A percentile compares a stretch with the other conserved stretches of the same genome.
These are phyloP conservation scores for Eucalyptus lansdowneana DNA, from an alignment of 345 rosid genomes.

Conservation along the genomic window DNA sequence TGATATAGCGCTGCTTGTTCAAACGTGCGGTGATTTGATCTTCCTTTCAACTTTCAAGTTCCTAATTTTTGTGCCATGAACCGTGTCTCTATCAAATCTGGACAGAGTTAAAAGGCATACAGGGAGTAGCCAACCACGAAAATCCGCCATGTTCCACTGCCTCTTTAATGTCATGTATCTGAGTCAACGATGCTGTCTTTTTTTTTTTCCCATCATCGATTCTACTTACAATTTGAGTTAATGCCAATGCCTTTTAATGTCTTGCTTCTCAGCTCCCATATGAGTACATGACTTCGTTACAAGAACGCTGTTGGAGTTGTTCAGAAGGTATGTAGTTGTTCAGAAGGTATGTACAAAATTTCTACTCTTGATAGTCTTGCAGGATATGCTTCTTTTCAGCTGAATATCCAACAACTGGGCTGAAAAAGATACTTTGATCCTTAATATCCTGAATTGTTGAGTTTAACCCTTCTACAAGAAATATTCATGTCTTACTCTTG, in stretches of 20 bases:
- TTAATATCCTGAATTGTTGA: neutral
- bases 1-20: neutral
- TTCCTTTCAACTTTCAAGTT: neutral
- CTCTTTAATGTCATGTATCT: neutral
- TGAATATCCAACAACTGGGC: neutral
- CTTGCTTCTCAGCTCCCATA: constrained; percentile 73
- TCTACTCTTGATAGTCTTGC: neutral
- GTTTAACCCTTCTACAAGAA: neutral
- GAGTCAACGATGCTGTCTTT: neutral
- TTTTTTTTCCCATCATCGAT: neutral
- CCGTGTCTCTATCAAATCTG: neutral
- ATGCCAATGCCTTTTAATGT: neutral
- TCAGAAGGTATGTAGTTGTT: constrained; percentile 85
- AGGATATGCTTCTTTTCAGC: neutral
- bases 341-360: constrained; percentile 66
- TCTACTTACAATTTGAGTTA: neutral
- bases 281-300: constrained; percentile 84
- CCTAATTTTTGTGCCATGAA: neutral
- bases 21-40: neutral
- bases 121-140: neutral
- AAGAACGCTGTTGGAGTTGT: constrained; percentile 94
- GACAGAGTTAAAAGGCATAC: neutral
- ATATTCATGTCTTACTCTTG: neutral
- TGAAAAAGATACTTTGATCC: neutral
- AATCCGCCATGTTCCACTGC: neutral